These are phyloP conservation scores for Mycosarcoma maydis DNA, from an alignment of 1,284 basidiomycete genomes.

Conservation along the genomic window DNA sequence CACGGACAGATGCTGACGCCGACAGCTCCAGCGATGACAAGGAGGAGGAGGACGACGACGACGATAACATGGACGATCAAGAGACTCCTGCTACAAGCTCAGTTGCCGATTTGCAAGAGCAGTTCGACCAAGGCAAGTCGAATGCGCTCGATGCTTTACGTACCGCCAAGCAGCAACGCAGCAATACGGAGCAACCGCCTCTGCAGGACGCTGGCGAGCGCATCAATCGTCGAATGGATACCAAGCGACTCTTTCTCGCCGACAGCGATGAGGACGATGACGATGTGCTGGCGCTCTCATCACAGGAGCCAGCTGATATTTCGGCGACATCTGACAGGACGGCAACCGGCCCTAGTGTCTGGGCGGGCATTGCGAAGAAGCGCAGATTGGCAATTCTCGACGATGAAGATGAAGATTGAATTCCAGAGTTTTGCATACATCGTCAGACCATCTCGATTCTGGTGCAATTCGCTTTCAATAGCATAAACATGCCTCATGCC, in stretches of 20 bases:
- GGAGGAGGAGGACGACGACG: slow-evolving; percentile 19
- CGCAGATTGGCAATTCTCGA: slow-evolving; percentile 32
- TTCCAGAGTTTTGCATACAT: too few relatives aligned
- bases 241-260: slow-evolving; percentile 35
- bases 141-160: slow-evolving; percentile 30
- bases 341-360: neutral
- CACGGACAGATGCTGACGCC: neutral
- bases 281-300: slow-evolving; percentile 12
- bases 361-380: slow-evolving; percentile 11
- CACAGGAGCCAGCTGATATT: slow-evolving; percentile 13
- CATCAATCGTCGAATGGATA: slow-evolving; percentile 23
- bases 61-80: slow-evolving; percentile 10
- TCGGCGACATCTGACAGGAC: neutral
- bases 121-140: slow-evolving; percentile 15
- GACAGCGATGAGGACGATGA: slow-evolving; percentile 39
- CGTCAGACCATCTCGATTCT: too few relatives aligned
- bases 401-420: slow-evolving; percentile 28
- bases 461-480: too few relatives aligned
- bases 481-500: too few relatives aligned
- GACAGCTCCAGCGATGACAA: slow-evolving; percentile 10
- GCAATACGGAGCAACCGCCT: slow-evolving; percentile 11
- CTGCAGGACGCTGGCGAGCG: slow-evolving; percentile 29
- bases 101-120: slow-evolving; percentile 19
- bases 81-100: slow-evolving; percentile 38
- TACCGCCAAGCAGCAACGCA: slow-evolving; percentile 18